Evolutionary conservation across 148 eudicot genomes (phyloP).

Genomic region (Chenopodium berlandieri): DNA sequence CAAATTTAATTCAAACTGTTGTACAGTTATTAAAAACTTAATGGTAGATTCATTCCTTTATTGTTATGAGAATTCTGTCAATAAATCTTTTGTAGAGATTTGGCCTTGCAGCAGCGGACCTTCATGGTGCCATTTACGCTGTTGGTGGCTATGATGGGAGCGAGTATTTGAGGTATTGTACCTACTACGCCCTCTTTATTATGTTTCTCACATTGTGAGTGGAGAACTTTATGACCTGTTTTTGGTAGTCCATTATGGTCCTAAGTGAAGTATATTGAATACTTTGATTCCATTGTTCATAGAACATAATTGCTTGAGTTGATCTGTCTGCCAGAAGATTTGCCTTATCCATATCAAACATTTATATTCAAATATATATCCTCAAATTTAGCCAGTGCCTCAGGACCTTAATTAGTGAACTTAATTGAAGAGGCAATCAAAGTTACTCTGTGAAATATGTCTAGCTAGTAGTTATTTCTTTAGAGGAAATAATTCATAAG

Average conservation of each 20-base stretch:
- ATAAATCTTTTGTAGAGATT: constrained; percentile 51
- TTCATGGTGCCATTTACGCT: constrained; percentile 71
- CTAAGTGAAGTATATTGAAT: not conserved
- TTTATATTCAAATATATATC: not conserved
- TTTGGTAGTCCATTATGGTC: not conserved
- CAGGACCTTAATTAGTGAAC: not conserved
- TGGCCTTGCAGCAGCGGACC: constrained; percentile 70
- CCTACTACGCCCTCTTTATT: constrained; percentile 10
- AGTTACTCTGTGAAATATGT: not conserved
- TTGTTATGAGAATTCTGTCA: not conserved
- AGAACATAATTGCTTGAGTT: not conserved
- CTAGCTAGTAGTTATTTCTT: not conserved
- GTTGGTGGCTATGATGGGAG: constrained; percentile 80
- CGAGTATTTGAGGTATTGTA: constrained; percentile 56
- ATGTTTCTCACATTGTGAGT: constrained; percentile 7
- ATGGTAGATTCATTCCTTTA: not conserved
- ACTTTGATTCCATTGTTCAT: not conserved
- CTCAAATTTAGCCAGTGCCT: not conserved
- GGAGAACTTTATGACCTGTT: not conserved
- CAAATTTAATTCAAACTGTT: not conserved
- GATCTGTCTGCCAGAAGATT: not conserved
- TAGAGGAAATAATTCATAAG: not conserved
- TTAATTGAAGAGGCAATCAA: not conserved
- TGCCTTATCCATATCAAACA: not conserved
- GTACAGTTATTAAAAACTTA: no score